Percentiles rank a stretch among this genome's conserved stretches.
These are phyloP conservation scores for Leersia perrieri DNA, from an alignment of 176 grass and related monocot genomes.

Conservation along the genomic window DNA sequence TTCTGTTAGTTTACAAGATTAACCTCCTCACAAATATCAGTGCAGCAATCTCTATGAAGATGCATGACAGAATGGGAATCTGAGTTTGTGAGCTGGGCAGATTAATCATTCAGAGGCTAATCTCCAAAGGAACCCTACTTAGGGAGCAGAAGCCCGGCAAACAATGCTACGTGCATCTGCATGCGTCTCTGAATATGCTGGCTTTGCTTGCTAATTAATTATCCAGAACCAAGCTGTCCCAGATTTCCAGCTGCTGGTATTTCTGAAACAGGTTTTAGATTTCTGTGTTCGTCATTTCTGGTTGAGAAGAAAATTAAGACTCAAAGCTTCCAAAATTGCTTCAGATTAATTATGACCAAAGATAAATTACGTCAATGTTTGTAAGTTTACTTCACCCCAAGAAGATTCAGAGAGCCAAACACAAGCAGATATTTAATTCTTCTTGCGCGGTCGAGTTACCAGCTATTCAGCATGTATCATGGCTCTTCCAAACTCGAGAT, in stretches of 20 bases:
- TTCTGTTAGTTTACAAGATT: background rate
- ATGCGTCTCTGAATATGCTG: background rate
- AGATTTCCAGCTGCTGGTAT: constrained; percentile 12
- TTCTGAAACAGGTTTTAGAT: constrained; percentile 1
- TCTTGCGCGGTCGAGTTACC: constrained; percentile 35
- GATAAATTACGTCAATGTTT: background rate
- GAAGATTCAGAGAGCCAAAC: constrained; percentile 28
- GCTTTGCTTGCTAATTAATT: background rate
- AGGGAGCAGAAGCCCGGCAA: background rate
- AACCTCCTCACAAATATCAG: background rate
- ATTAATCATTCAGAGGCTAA: constrained; percentile 23
- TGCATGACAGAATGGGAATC: constrained; percentile 32
- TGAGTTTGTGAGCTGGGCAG: constrained; percentile 8
- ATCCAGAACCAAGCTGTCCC: background rate
- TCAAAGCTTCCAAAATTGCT: background rate
- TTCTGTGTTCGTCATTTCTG: background rate
- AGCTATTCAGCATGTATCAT: background rate
- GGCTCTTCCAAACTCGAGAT: constrained; percentile 40
- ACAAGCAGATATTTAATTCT: constrained; percentile 1
- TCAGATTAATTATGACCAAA: constrained; percentile 18
- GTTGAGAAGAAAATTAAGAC: background rate
- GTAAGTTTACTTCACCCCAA: background rate
- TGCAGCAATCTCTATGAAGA: background rate
- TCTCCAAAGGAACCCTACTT: constrained; percentile 5
- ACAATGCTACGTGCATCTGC: background rate